Evolutionary conservation across 2,329 filamentous ascomycete species (phyloP), one percentile per base, ranked within the genome.

Genomic region (Penicillium sp.): DNA sequence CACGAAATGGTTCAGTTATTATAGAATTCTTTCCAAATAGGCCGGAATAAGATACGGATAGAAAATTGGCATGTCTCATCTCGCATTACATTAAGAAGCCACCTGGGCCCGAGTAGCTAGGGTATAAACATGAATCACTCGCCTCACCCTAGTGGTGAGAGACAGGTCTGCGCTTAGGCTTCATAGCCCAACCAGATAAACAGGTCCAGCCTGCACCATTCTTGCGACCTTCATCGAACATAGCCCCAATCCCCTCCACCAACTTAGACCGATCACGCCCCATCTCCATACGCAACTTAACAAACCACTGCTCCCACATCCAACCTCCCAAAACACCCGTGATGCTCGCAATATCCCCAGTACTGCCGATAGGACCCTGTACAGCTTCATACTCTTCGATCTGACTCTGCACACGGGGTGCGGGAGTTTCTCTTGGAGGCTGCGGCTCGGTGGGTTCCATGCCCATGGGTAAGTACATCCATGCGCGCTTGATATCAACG

Each of bases 221-320:
- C 62, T 78, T 79, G n/a, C 82, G 78, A 8, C 82, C 82, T 62
- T 86, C 84, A 58, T 85, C 82, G 51, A 87, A 75, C 18, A 84
- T 78, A 55, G 78, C 76, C 17, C 80, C 78, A 15, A 85, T 77
- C 21, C 81, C 81, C 52, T 83, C 80, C 44, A 85, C 64, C 46
- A 83, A 69, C 52, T 72, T 76, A 40, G 74, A 70, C 51, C 79
- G 77, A 27, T 79, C 78, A 67, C 90, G 86, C 21, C 89, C 88
- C 67, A 90, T 94, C 78, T 97, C 92, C 75, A 87, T 83, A 75
- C 94, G 89, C 64, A 93, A 82, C 66, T 91, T 90, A 60, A 97
- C 76, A 71, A 97, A 83, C 94, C 94, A 99, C 70, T 90, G 89
- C 81, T 99, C 94, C 93, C 92, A 99, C 69, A 87, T 86, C 86